Percentiles rank a stretch among this genome's conserved stretches.
These are phyloP conservation scores for Blastosporella zonata DNA, from an alignment of 1,284 basidiomycete genomes.

Conservation along the genomic window DNA sequence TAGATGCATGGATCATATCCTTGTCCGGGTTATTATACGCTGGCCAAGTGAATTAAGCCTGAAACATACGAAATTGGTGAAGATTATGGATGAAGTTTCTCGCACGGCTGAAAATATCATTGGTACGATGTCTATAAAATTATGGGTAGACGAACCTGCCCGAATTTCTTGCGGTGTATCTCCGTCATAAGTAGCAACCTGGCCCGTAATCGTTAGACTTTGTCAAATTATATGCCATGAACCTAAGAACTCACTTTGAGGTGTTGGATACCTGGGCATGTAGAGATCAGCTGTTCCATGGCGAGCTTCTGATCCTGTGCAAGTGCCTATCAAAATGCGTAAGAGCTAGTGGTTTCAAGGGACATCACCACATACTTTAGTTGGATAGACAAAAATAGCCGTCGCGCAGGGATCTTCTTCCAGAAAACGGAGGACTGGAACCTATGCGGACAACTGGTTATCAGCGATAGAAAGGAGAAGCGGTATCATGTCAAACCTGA, in stretches of 20 bases:
- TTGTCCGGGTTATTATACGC: slow-evolving; percentile 28
- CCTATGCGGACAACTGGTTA: slow-evolving; percentile 40
- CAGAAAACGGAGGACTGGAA: slow-evolving; percentile 71
- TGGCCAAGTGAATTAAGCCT: not conserved
- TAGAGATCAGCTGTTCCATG: slow-evolving; percentile 62
- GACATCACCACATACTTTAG: slow-evolving; percentile 52
- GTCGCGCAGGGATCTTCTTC: slow-evolving; percentile 63
- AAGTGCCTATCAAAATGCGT: slow-evolving; percentile 55
- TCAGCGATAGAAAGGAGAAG: slow-evolving; percentile 6
- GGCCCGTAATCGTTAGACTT: not conserved
- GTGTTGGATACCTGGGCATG: slow-evolving; percentile 62
- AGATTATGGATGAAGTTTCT: slow-evolving; percentile 64
- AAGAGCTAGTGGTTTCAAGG: not conserved
- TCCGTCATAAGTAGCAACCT: slow-evolving; percentile 84
- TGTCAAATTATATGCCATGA: not conserved
- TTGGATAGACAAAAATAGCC: slow-evolving; percentile 88
- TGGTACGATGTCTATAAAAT: slow-evolving; percentile 1
- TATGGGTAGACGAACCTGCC: slow-evolving; percentile 34
- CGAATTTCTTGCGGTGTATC: slow-evolving; percentile 76
- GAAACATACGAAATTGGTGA: slow-evolving; percentile 69
- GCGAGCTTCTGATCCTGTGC: slow-evolving; percentile 85
- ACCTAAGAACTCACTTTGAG: slow-evolving; percentile 41
- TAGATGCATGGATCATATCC: slow-evolving; percentile 88
- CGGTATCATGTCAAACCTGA: slow-evolving; percentile 45
- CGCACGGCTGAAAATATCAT: slow-evolving; percentile 48